A percentile compares a stretch with the other conserved stretches of the same genome.
These are phyloP conservation scores for Neonectria coccinea DNA, from an alignment of 2,329 filamentous ascomycete genomes.

Conservation along the genomic window DNA sequence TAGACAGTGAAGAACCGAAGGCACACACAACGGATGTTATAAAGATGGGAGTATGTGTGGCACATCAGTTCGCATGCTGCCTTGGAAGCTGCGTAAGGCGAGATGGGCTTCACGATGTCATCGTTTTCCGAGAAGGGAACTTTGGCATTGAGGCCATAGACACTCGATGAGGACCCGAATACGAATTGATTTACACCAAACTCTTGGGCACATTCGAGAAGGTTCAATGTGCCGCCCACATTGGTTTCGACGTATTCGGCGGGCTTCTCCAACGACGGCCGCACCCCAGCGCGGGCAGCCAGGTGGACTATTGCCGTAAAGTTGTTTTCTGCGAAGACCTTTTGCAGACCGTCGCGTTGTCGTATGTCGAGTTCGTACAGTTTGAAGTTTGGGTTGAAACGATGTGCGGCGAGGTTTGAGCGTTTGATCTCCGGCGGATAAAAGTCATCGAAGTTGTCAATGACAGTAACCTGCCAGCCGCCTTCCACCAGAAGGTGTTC, in stretches of 20 bases:
- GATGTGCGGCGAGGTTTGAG: slow-evolving; percentile 37
- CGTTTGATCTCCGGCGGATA: slow-evolving; percentile 39
- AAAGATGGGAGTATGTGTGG: slow-evolving; percentile 42
- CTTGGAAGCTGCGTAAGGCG: slow-evolving; percentile 40
- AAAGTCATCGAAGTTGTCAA: slow-evolving; percentile 44
- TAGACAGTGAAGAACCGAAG: slow-evolving; percentile 46
- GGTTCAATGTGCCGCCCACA: slow-evolving; percentile 38
- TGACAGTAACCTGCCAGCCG: slow-evolving; percentile 36
- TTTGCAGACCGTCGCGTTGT: slow-evolving; percentile 18
- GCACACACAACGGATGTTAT: slow-evolving; percentile 39
- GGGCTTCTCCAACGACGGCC: slow-evolving; percentile 36
- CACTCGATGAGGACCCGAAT: slow-evolving; percentile 42
- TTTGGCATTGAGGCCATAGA: slow-evolving; percentile 38
- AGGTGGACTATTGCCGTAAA: slow-evolving; percentile 38
- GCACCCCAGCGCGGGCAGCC: slow-evolving; percentile 39
- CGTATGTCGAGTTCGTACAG: slow-evolving; percentile 38
- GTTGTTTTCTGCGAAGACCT: slow-evolving; percentile 33
- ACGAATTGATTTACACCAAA: slow-evolving; percentile 40
- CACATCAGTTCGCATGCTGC: slow-evolving; percentile 37
- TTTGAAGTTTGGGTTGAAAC: slow-evolving; percentile 33
- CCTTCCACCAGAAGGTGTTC: slow-evolving; percentile 37
- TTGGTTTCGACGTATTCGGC: slow-evolving; percentile 41
- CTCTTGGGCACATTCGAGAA: slow-evolving; percentile 41
- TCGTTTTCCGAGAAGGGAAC: slow-evolving; percentile 39
- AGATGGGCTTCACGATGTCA: slow-evolving; percentile 37